Evolutionary conservation across 768 basidiomycete genomes (phyloP).

Genomic region (Hortiboletus campestris): DNA sequence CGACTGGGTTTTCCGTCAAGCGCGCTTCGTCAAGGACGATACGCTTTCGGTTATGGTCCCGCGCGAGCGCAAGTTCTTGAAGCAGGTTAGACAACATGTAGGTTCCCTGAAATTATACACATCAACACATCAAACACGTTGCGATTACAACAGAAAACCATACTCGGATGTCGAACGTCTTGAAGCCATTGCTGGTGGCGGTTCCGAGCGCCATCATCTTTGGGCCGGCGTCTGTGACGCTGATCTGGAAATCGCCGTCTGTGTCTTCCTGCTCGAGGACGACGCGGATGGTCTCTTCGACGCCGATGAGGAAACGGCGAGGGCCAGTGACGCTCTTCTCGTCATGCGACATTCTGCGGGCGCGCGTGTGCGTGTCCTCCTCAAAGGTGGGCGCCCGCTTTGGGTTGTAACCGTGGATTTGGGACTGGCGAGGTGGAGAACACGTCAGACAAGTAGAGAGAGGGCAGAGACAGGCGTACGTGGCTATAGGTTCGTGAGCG

Average conservation of each 20-base stretch:
- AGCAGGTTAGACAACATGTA: constrained; percentile 99
- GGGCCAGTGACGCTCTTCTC: constrained; percentile 80
- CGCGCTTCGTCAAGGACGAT: constrained; percentile 99
- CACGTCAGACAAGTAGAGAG: constrained; percentile 13
- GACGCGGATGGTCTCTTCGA: constrained; percentile 95
- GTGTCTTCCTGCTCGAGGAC: constrained; percentile 98
- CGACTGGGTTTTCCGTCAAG: constrained; percentile 95
- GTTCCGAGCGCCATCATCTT: constrained; percentile 96
- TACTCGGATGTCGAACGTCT: constrained; percentile 93
- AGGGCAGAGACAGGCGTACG: constrained; percentile 42
- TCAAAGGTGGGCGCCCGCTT: constrained; percentile 71
- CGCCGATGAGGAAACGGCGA: constrained; percentile 92
- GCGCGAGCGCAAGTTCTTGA: constrained; percentile 96
- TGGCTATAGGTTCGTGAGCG: constrained; percentile 87
- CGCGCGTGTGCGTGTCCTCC: constrained; percentile 69
- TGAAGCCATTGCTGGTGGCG: constrained; percentile 96
- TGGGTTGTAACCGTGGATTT: constrained; percentile 70
- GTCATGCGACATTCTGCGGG: constrained; percentile 88
- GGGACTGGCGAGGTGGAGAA: constrained; percentile 46
- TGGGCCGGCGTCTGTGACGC: constrained; percentile 92
- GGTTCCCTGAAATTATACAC: constrained; percentile 65
- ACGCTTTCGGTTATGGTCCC: constrained; percentile 91
- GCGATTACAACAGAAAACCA: constrained; percentile 20
- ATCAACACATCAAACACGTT: constrained; percentile 7
- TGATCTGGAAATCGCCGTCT: constrained; percentile 95